phyloP scores from a whole-genome alignment of 352 stramenopile species.

The Globisporangium spiculum region DNA sequence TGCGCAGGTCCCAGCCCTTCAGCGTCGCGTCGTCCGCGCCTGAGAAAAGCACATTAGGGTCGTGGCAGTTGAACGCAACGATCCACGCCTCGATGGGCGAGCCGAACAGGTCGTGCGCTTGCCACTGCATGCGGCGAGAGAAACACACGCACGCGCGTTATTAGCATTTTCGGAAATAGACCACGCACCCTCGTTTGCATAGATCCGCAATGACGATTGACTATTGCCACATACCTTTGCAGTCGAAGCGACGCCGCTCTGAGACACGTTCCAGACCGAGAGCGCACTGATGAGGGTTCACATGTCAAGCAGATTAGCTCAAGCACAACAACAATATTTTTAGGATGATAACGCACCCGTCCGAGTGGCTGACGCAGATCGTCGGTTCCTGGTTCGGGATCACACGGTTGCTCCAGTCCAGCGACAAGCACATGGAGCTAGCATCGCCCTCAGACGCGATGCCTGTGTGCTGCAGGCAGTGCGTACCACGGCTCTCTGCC shows the following conservation, averaged over 20 bases:
- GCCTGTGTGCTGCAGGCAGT: conserved; percentile 32
- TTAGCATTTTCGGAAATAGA: not conserved
- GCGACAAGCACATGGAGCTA: conserved; percentile 73
- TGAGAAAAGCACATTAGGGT: conserved; percentile 75
- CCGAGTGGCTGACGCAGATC: conserved; percentile 79
- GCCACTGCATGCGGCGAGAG: conserved; percentile 32
- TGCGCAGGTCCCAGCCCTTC: conserved; percentile 79
- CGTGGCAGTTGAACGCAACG: conserved; percentile 72
- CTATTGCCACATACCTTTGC: conserved; percentile 12
- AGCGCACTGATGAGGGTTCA: not conserved
- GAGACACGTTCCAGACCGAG: conserved; percentile 16
- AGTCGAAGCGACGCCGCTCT: conserved; percentile 11
- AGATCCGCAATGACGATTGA: not conserved
- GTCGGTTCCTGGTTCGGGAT: conserved; percentile 38
- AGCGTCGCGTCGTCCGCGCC: conserved; percentile 74
- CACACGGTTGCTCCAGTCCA: conserved; percentile 84
- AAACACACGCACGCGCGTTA: not conserved
- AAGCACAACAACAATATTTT: not conserved
- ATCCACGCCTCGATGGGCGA: conserved; percentile 85
- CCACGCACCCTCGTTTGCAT: conserved; percentile 17
- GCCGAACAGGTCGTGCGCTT: conserved; percentile 68
- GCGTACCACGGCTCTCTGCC: not conserved
- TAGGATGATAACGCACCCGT: conserved; percentile 47
- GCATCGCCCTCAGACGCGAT: conserved; percentile 32
- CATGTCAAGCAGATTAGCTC: not conserved